These are phyloP conservation scores for Backusella luteola DNA, from an alignment of 192 early-diverging fungal species.

Conservation along the genomic window DNA sequence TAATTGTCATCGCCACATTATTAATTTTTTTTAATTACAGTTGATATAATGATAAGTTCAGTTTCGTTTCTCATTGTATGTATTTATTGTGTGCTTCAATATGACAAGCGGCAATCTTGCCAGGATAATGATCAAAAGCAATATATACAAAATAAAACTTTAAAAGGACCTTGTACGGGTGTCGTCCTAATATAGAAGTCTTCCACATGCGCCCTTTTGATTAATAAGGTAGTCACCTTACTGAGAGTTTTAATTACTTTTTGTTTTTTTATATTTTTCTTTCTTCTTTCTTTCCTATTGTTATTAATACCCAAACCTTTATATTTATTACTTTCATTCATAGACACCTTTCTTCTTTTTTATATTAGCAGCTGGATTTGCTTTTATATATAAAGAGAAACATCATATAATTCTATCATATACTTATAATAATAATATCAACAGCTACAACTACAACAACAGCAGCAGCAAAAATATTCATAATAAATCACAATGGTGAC, in stretches of 20 bases:
- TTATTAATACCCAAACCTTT: not conserved
- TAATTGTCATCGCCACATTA: not conserved
- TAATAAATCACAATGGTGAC: constrained; percentile 21
- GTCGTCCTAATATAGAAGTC: not conserved
- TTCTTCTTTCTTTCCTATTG: not conserved
- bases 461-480: not conserved
- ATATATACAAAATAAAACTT: constrained; percentile 1
- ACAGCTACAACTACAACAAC: not conserved
- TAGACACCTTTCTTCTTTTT: not conserved
- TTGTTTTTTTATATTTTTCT: not conserved
- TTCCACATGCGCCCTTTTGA: not conserved
- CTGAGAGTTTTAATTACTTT: not conserved
- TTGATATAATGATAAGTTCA: not conserved
- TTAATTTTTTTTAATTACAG: not conserved
- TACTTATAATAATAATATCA: not conserved
- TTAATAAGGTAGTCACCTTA: not conserved
- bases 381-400: not conserved
- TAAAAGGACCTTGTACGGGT: not conserved
- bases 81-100: not conserved
- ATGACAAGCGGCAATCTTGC: not conserved
- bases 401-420: not conserved
- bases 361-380: constrained; percentile 2
- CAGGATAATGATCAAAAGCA: not conserved
- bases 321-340: not conserved
- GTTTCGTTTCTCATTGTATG: not conserved